Percentiles rank a stretch among this genome's conserved stretches.
These are phyloP conservation scores for Backusella westeae DNA, from an alignment of 192 early-diverging fungal genomes.

Conservation along the genomic window DNA sequence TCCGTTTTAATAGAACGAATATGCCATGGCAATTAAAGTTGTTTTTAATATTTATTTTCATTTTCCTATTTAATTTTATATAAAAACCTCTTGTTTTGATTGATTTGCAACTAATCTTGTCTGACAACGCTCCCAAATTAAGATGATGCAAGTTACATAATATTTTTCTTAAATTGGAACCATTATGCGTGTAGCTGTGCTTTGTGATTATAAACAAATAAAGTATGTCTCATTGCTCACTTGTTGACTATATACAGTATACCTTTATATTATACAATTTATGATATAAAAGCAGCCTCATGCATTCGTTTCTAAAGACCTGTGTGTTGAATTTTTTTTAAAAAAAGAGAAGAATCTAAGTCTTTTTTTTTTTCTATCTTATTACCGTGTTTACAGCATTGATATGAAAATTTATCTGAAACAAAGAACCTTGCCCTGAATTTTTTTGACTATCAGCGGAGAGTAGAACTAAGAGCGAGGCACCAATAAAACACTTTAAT, in stretches of 20 bases:
- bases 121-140: background rate
- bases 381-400: too few species aligned
- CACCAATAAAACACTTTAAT: background rate
- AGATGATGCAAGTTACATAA: background rate
- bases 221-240: background rate
- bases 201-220: background rate
- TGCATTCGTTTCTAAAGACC: too few species aligned
- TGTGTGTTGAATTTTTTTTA: too few species aligned
- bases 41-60: background rate
- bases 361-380: too few species aligned
- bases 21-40: background rate
- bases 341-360: too few species aligned
- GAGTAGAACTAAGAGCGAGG: background rate
- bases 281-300: too few species aligned
- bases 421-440: background rate
- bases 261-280: background rate
- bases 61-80: background rate
- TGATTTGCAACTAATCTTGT: background rate
- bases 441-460: background rate
- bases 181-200: background rate
- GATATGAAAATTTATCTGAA: background rate
- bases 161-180: background rate
- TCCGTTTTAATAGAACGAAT: too few species aligned
- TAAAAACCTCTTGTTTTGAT: background rate
- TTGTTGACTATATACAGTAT: background rate